Evolutionary conservation across 345 rosid species (phyloP), one percentile per base, ranked within the genome.

Genomic region (Salix caprea): DNA sequence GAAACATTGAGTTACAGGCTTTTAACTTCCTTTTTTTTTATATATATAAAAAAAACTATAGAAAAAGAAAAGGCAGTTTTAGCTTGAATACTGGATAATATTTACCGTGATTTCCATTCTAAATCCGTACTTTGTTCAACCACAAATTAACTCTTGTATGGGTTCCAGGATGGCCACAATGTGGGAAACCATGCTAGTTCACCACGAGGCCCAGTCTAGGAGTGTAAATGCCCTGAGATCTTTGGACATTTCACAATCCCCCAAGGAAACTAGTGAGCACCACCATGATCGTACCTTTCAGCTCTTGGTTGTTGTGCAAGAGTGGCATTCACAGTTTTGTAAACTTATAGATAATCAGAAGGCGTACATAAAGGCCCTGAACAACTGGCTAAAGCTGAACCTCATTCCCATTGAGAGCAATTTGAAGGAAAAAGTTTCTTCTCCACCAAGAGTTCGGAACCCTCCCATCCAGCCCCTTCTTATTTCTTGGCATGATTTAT

Each of bases 351-450:
- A 91, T 76, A 26, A 89, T 75, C 99, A 96, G 83, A 96, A 80
- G 77, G 83, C 37, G 7, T 96, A 96, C 84, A 77, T 92, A 48
- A 91, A 76, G 81, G 78, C 92, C 39, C 92, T 96, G 1, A 85
- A 83, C 76, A 74, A 7, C 48, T 93, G 99, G 99, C 74, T 93
- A 75, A 92, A 83, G 78, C 84, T 88, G 74, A 96, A 93, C 70
- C 92, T 96, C 71, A 76, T 92, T 81, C 98, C 98, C 12, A 90
- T 96, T 24, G 99, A 93, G 78, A 93, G 97, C 90, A 96, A 79
- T 52, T 82, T 88, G 79, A 91, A 82, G 75, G 99, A 96, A 89
- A 92, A 91, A 83, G 97, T 90, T 67, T 96, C 98, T 69, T 96
- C 97, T 1, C 99, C 98, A 6, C 91, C 90, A 21, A 83, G 99